These are phyloP conservation scores for Phymatotrichopsis omnivora DNA, from an alignment of 2,329 filamentous ascomycete genomes.

Conservation along the genomic window DNA sequence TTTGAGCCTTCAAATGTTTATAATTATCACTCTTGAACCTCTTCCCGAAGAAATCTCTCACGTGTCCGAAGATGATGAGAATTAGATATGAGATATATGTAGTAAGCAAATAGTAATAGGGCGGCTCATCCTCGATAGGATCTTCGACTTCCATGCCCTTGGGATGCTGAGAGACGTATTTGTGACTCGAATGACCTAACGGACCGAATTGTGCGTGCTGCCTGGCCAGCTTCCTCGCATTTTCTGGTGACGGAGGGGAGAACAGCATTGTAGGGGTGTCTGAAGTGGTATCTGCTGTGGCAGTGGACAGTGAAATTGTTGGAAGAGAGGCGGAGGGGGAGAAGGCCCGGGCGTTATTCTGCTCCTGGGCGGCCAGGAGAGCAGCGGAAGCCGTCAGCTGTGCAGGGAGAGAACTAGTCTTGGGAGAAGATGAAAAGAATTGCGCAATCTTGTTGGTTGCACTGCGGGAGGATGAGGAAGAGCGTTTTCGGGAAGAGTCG, in stretches of 20 bases:
- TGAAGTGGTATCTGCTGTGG: conserved; percentile 62
- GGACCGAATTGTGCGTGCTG: conserved; percentile 88
- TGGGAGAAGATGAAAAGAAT: conserved; percentile 72
- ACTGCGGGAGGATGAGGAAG: conserved; percentile 24
- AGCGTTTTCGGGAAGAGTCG: conserved; percentile 24
- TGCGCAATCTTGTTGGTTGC: conserved; percentile 62
- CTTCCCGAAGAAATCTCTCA: conserved; percentile 97
- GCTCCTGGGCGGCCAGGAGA: conserved; percentile 50
- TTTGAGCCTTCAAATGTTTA: conserved; percentile 65
- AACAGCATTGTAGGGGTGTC: conserved; percentile 70
- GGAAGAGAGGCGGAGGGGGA: conserved; percentile 68
- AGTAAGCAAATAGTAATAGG: conserved; percentile 92
- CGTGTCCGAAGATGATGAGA: conserved; percentile 87
- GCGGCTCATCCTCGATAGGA: conserved; percentile 86
- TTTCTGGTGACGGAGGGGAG: conserved; percentile 74
- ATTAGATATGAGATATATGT: conserved; percentile 98
- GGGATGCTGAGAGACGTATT: conserved; percentile 73
- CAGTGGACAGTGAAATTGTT: conserved; percentile 83
- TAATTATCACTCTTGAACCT: conserved; percentile 83
- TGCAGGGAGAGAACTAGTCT: conserved; percentile 53
- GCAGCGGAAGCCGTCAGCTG: conserved; percentile 57
- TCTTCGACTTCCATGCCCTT: conserved; percentile 68
- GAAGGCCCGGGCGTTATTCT: conserved; percentile 47
- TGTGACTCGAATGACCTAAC: conserved; percentile 65
- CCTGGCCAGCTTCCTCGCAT: conserved; percentile 63